Percentiles rank a stretch among this genome's conserved stretches.
phyloP scores from a whole-genome alignment of 106 monocot genomes.

The Dendrobium officinale region DNA sequence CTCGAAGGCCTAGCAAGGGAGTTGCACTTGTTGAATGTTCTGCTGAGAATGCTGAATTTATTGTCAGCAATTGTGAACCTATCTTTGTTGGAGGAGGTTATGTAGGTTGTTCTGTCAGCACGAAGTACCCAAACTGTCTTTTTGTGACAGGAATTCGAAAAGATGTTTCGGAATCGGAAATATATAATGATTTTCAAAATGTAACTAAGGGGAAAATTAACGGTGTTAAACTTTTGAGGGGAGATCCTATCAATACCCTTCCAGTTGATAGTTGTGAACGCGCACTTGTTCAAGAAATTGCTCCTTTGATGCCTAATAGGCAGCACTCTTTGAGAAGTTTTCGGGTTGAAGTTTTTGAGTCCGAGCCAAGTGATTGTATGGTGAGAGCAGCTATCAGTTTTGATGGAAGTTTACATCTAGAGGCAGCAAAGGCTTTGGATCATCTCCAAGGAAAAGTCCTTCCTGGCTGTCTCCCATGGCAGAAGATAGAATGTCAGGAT shows the following conservation, averaged over 20 bases:
- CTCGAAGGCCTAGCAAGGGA: slow-evolving; percentile 74
- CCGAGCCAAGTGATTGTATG: slow-evolving; percentile 44
- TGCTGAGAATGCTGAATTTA: slow-evolving; percentile 32
- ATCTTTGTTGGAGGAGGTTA: slow-evolving; percentile 39
- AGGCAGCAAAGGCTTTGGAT: slow-evolving; percentile 89
- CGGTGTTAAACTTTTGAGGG: slow-evolving; percentile 44
- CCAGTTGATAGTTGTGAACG: slow-evolving; percentile 39
- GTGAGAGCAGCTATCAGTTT: slow-evolving; percentile 69
- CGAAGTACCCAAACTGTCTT: slow-evolving; percentile 30
- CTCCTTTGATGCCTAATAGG: slow-evolving; percentile 57
- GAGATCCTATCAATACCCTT: slow-evolving; percentile 17
- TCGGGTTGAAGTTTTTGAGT: slow-evolving; percentile 56
- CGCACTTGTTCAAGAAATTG: slow-evolving; percentile 53
- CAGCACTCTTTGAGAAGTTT: slow-evolving; percentile 24
- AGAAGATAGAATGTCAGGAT: slow-evolving; percentile 75
- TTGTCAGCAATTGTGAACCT: slow-evolving; percentile 40
- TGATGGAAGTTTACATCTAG: slow-evolving; percentile 73
- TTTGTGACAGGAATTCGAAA: slow-evolving; percentile 53
- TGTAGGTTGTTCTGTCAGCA: slow-evolving; percentile 44
- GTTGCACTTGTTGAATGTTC: slow-evolving; percentile 54
- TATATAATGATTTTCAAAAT: slow-evolving; percentile 39
- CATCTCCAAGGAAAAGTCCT: slow-evolving; percentile 70
- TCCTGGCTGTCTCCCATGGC: slow-evolving; percentile 66
- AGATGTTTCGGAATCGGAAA: slow-evolving; percentile 56
- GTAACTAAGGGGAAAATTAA: slow-evolving; percentile 41